A percentile compares a stretch with the other conserved stretches of the same genome.
Evolutionary conservation across 441 rosid species (phyloP).

Genomic region (Euphorbia schlechtendalii): DNA sequence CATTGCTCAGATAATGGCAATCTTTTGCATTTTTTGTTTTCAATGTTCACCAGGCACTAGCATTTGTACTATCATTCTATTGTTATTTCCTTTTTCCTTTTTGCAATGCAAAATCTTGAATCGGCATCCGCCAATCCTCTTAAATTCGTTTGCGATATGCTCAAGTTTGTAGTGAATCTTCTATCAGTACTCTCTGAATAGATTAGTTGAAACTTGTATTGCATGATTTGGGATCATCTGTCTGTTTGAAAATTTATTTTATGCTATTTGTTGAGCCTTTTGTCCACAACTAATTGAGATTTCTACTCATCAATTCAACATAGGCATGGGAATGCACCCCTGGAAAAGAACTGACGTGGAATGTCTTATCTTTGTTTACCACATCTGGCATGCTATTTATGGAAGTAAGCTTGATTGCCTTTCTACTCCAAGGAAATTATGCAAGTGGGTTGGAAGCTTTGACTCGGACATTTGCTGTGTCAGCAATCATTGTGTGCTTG

Average conservation of each 20-base stretch:
- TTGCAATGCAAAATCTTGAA: neutral
- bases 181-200: neutral
- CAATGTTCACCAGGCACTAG: neutral
- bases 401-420: slow-evolving; percentile 95
- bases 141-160: neutral
- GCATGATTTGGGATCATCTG: neutral
- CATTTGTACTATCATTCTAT: neutral
- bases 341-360: slow-evolving; percentile 70
- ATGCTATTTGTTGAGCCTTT: neutral
- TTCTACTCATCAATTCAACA: slow-evolving; percentile 12
- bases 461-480: slow-evolving; percentile 63
- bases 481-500: slow-evolving; percentile 60
- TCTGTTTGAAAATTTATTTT: neutral
- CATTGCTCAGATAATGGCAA: neutral
- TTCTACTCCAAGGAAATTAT: slow-evolving; percentile 80
- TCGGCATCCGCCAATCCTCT: neutral
- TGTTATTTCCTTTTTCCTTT: neutral
- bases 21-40: neutral
- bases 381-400: slow-evolving; percentile 86
- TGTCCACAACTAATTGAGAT: neutral
- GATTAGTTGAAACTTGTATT: neutral
- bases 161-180: neutral
- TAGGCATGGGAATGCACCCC: slow-evolving; percentile 86
- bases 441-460: slow-evolving; percentile 73
- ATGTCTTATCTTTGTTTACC: slow-evolving; percentile 65